A percentile compares a stretch with the other conserved stretches of the same genome.
These are phyloP conservation scores for Ophiocytium majus DNA, from an alignment of 352 stramenopile genomes.

Conservation along the genomic window DNA sequence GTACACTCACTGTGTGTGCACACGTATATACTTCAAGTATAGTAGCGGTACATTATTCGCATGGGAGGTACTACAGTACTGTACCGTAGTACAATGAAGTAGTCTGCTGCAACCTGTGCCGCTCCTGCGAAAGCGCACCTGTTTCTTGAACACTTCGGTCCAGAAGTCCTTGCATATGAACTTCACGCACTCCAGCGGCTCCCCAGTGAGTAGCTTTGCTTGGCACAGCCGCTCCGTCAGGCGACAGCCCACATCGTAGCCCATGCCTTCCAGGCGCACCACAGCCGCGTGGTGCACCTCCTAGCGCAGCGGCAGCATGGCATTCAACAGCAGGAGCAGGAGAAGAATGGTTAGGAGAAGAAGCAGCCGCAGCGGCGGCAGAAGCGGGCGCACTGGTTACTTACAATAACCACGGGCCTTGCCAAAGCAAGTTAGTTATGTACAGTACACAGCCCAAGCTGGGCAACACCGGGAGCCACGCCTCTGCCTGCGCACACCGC, in stretches of 20 bases:
- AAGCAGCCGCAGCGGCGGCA: no score
- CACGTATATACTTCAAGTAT: no score
- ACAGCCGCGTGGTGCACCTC: background rate
- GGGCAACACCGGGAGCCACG: background rate
- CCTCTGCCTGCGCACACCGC: no score
- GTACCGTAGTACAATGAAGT: no score
- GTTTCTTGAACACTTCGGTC: constrained; percentile 74
- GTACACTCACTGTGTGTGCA: no score
- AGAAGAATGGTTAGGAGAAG: no score
- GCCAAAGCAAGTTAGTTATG: background rate
- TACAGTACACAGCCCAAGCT: background rate
- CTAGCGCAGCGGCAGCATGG: background rate
- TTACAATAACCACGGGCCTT: background rate
- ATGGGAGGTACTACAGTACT: no score
- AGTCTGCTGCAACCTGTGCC: no score
- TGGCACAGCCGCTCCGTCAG: constrained; percentile 52
- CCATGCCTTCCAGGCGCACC: constrained; percentile 41
- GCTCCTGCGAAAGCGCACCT: background rate
- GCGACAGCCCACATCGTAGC: constrained; percentile 55
- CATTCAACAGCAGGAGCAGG: background rate
- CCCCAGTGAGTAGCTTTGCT: constrained; percentile 50
- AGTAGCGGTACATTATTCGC: no score
- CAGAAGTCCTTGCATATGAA: constrained; percentile 92
- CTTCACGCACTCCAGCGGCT: constrained; percentile 86
- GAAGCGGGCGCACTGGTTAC: background rate